Conservation (phyloP, 257 asterid genomes). For the Solanum lignicaule region DNA sequence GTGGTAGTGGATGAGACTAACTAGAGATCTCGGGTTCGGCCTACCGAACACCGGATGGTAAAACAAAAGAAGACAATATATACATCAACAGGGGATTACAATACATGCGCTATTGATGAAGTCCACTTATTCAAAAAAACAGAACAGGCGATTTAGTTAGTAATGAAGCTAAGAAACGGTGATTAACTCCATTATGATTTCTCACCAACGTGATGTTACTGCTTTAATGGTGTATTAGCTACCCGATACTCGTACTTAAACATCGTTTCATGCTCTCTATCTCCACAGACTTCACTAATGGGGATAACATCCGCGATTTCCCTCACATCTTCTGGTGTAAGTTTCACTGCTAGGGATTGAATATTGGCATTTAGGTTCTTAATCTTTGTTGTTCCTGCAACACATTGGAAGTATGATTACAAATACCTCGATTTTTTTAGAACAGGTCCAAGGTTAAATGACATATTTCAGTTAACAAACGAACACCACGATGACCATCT, state of each 20-base stretch:
- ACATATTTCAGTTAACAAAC: background rate
- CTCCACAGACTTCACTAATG: constrained; percentile 25
- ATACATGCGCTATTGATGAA: background rate
- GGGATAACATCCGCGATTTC: constrained; percentile 26
- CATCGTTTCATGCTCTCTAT: constrained; percentile 4
- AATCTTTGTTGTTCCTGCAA: constrained; percentile 33
- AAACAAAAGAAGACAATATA: too few relatives aligned
- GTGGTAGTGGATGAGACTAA: too few relatives aligned
- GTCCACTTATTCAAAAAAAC: background rate
- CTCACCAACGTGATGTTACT: background rate
- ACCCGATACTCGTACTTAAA: constrained; percentile 5
- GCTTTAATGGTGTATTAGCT: constrained; percentile 9
- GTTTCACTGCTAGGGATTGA: constrained; percentile 23
- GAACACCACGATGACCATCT: background rate
- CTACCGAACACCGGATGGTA: too few relatives aligned
- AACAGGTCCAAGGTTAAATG: background rate
- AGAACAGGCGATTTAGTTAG: background rate
- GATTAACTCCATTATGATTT: background rate
- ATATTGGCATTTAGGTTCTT: constrained; percentile 27
- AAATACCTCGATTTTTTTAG: background rate
- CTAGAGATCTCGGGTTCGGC: too few relatives aligned
- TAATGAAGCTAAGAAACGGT: background rate
- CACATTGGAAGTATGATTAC: background rate
- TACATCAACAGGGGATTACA: background rate
- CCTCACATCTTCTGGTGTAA: constrained; percentile 19